A percentile compares a stretch with the other conserved stretches of the same genome.
Evolutionary conservation across 2,329 filamentous ascomycete genomes (phyloP).

Genomic region (Pyrenophora seminiperda): DNA sequence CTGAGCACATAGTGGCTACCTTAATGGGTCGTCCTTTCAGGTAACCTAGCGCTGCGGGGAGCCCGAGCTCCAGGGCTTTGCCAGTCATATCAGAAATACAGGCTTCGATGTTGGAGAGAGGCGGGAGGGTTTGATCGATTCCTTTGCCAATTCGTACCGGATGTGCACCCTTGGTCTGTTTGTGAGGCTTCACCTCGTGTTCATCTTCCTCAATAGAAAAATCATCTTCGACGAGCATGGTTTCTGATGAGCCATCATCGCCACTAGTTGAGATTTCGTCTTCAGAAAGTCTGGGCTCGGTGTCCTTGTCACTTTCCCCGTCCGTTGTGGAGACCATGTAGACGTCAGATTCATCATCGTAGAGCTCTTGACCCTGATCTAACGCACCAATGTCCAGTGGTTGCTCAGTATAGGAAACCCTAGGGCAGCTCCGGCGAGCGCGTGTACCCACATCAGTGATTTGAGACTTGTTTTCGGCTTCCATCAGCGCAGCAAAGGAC

Average conservation of each 20-base stretch:
- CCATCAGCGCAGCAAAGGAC: background rate
- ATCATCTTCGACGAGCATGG: background rate
- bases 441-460: no score
- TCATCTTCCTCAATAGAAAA: conserved; percentile 5
- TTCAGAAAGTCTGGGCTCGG: background rate
- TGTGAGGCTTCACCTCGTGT: background rate
- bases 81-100: conserved; percentile 58
- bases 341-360: conserved; percentile 10
- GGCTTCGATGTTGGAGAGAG: conserved; percentile 53
- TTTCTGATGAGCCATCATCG: background rate
- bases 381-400: conserved; percentile 1
- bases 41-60: conserved; percentile 45
- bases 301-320: conserved; percentile 4
- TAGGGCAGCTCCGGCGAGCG: conserved; percentile 10
- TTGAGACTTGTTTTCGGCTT: background rate
- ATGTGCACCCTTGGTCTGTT: background rate
- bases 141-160: conserved; percentile 16
- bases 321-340: background rate
- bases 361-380: conserved; percentile 7
- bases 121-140: conserved; percentile 50
- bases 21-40: conserved; percentile 51
- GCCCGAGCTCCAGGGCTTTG: conserved; percentile 41
- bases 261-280: background rate
- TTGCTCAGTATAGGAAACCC: conserved; percentile 21
- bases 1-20: conserved; percentile 77